phyloP scores from a whole-genome alignment of 2,329 filamentous ascomycete genomes.

The Xylaria sp. region DNA sequence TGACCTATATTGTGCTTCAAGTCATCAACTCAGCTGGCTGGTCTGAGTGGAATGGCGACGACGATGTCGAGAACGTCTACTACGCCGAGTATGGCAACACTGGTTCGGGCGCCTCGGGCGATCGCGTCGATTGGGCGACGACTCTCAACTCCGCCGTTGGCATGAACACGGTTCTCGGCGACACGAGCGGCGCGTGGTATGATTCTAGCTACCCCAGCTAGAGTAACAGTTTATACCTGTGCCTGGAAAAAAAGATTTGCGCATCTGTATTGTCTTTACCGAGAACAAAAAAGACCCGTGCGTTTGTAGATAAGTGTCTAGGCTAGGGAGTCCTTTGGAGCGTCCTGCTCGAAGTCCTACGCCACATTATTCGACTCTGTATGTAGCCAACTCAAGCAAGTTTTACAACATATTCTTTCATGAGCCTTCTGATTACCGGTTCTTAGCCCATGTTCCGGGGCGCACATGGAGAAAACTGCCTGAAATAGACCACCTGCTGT shows the following conservation, averaged over 20 bases:
- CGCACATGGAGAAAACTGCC: too few relatives aligned
- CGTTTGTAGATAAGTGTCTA: neutral
- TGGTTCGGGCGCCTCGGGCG: slow-evolving; percentile 60
- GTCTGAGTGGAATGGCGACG: slow-evolving; percentile 58
- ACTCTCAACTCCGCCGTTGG: slow-evolving; percentile 45
- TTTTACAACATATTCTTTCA: too few relatives aligned
- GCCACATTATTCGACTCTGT: too few relatives aligned
- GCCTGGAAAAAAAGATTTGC: too few relatives aligned
- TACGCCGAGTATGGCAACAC: slow-evolving; percentile 66
- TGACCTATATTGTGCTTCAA: neutral
- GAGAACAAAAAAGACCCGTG: too few relatives aligned
- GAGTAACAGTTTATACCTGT: too few relatives aligned
- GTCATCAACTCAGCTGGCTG: slow-evolving; percentile 67
- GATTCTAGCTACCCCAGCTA: slow-evolving; percentile 31
- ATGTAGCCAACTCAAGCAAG: neutral
- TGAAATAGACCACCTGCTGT: neutral
- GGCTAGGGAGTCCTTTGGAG: too few relatives aligned
- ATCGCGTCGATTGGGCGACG: slow-evolving; percentile 52
- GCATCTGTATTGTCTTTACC: too few relatives aligned
- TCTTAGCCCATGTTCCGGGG: too few relatives aligned
- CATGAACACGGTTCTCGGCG: slow-evolving; percentile 41
- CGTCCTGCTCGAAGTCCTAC: neutral
- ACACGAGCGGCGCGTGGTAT: slow-evolving; percentile 30
- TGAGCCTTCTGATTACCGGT: too few relatives aligned
- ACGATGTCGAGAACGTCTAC: slow-evolving; percentile 57